Conservation (phyloP, 2,329 filamentous ascomycete species). For the Gaeumannomyces sp. region DNA sequence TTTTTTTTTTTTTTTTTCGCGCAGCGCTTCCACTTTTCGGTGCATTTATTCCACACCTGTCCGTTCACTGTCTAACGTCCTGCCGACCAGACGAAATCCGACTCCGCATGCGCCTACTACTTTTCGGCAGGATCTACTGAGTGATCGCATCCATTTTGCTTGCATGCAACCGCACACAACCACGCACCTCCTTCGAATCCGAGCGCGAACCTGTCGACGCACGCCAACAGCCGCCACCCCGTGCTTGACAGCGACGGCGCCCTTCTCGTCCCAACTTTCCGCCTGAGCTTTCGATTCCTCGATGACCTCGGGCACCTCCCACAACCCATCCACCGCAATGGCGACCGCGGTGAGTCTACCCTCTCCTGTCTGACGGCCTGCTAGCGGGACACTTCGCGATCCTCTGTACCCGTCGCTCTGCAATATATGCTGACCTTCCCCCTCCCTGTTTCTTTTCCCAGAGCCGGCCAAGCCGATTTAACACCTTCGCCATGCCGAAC, state of each 20-base stretch:
- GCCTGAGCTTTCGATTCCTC: neutral
- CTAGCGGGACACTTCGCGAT: neutral
- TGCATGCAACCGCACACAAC: constrained; percentile 1
- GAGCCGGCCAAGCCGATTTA: constrained; percentile 32
- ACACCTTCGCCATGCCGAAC: constrained; percentile 29
- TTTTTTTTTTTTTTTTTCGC: neutral
- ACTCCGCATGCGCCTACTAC: constrained; percentile 1
- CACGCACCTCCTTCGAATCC: neutral
- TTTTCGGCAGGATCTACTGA: neutral
- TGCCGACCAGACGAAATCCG: neutral
- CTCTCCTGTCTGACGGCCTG: constrained; percentile 12
- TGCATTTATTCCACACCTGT: neutral
- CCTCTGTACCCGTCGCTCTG: neutral
- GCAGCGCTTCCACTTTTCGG: neutral
- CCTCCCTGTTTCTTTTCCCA: constrained; percentile 15
- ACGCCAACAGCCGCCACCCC: neutral
- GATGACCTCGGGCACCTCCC: constrained; percentile 27
- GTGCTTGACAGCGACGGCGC: constrained; percentile 10
- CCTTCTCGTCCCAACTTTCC: constrained; percentile 13
- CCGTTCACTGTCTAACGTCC: neutral
- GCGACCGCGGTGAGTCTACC: constrained; percentile 30
- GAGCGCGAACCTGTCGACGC: neutral
- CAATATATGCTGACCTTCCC: constrained; percentile 6
- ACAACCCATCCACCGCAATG: constrained; percentile 28
- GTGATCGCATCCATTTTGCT: constrained; percentile 4